A percentile compares a stretch with the other conserved stretches of the same genome.
phyloP scores from a whole-genome alignment of 768 basidiomycete genomes.

The Lactifluus piperatus region DNA sequence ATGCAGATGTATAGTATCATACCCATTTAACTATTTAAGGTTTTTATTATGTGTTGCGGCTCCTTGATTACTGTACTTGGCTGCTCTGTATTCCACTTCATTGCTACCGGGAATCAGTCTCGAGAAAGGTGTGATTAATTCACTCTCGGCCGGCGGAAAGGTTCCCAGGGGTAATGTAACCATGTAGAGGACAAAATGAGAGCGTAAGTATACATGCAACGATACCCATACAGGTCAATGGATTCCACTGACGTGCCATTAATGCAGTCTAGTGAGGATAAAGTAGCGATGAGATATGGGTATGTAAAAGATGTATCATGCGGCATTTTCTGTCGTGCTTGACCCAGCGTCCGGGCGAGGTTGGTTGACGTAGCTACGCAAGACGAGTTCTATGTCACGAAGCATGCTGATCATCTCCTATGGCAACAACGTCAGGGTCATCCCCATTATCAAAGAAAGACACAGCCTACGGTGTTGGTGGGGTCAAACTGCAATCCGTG shows the following conservation, averaged over 20 bases:
- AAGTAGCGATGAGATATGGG: background rate
- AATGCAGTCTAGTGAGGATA: background rate
- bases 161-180: background rate
- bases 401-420: slow-evolving; percentile 20
- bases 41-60: background rate
- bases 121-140: background rate
- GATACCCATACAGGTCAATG: background rate
- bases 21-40: background rate
- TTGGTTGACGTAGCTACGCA: slow-evolving; percentile 12
- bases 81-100: background rate
- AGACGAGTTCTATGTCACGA: slow-evolving; percentile 13
- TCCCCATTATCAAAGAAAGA: background rate
- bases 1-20: background rate
- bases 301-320: slow-evolving; percentile 4
- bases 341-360: background rate
- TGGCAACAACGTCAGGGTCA: background rate
- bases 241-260: background rate
- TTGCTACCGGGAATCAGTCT: background rate
- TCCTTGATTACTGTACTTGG: background rate
- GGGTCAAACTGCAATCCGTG: slow-evolving; percentile 84
- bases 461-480: slow-evolving; percentile 40
- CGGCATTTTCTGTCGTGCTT: background rate
- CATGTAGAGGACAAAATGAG: background rate
- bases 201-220: background rate
- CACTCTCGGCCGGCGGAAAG: background rate